A percentile compares a stretch with the other conserved stretches of the same genome.
Conservation (phyloP, 352 stramenopile species). For the Globisporangium nagaii region DNA sequence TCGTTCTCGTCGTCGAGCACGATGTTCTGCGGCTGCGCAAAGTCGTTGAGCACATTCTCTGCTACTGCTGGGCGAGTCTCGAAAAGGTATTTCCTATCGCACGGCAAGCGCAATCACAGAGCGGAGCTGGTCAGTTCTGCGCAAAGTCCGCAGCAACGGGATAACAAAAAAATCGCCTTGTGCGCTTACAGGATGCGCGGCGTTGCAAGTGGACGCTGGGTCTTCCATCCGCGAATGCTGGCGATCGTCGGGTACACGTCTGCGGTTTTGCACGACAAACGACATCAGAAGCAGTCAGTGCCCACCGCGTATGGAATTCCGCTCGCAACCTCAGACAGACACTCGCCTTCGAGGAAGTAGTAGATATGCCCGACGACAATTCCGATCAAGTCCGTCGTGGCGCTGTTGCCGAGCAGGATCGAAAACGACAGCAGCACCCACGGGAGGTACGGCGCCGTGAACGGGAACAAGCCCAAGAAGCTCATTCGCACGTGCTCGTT, state of each 20-base stretch:
- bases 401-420: slow-evolving; percentile 92
- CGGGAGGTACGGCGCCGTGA: slow-evolving; percentile 97
- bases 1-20: slow-evolving; percentile 32
- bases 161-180: slow-evolving; percentile 1
- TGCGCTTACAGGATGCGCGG: slow-evolving; percentile 86
- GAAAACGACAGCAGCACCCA: slow-evolving; percentile 98
- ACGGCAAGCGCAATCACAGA: background rate
- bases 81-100: slow-evolving; percentile 58
- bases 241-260: slow-evolving; percentile 98
- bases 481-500: slow-evolving; percentile 97
- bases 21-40: slow-evolving; percentile 32
- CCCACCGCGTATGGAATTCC: too few relatives aligned
- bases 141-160: slow-evolving; percentile 4
- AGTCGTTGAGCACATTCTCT: slow-evolving; percentile 60
- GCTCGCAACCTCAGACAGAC: background rate
- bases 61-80: slow-evolving; percentile 42
- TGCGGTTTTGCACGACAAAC: slow-evolving; percentile 10
- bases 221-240: slow-evolving; percentile 93
- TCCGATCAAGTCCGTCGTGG: slow-evolving; percentile 97
- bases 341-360: slow-evolving; percentile 96
- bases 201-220: slow-evolving; percentile 87
- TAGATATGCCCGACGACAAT: slow-evolving; percentile 99
- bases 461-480: slow-evolving; percentile 97
- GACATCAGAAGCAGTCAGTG: background rate
- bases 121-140: background rate